Evolutionary conservation across 208 protist genomes (phyloP).

Genomic region (Tritrichomonas foetus): DNA sequence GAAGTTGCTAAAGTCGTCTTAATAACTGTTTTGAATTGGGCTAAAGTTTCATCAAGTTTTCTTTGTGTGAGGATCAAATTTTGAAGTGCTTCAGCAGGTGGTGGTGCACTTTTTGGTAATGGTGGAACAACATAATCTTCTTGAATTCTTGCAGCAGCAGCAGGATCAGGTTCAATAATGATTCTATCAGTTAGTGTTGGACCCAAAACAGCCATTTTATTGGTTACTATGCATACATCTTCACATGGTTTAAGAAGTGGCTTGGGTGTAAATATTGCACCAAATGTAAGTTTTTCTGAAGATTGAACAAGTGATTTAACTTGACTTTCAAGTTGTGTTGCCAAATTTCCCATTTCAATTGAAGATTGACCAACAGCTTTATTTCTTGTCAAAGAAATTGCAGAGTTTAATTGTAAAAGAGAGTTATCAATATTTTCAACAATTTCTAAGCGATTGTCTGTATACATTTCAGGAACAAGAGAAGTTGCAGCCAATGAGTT

Average conservation of each 20-base stretch:
- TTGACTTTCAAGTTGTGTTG: not conserved
- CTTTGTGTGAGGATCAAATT: not conserved
- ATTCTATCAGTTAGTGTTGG: not conserved
- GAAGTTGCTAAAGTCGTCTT: not conserved
- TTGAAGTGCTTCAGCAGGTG: not conserved
- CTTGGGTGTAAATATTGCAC: not conserved
- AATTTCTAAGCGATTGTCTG: not conserved
- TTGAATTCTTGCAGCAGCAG: not conserved
- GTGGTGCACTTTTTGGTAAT: not conserved
- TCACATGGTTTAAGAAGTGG: not conserved
- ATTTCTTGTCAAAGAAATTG: not conserved
- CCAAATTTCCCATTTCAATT: not conserved
- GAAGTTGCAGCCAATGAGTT: not conserved
- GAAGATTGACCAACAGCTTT: not conserved
- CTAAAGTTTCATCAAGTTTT: not conserved
- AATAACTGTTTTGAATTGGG: not conserved
- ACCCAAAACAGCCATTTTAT: not conserved
- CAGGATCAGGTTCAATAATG: slow-evolving; percentile 35
- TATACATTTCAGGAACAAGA: slow-evolving; percentile 2
- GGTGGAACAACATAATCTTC: not conserved
- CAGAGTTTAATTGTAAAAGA: not conserved
- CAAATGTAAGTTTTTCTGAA: not conserved
- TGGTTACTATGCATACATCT: not conserved
- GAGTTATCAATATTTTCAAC: not conserved
- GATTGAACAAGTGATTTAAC: not conserved